Evolutionary conservation across 495 filamentous ascomycete species (phyloP), one percentile per base, ranked within the genome.

Genomic region (Trichoderma erinaceum): DNA sequence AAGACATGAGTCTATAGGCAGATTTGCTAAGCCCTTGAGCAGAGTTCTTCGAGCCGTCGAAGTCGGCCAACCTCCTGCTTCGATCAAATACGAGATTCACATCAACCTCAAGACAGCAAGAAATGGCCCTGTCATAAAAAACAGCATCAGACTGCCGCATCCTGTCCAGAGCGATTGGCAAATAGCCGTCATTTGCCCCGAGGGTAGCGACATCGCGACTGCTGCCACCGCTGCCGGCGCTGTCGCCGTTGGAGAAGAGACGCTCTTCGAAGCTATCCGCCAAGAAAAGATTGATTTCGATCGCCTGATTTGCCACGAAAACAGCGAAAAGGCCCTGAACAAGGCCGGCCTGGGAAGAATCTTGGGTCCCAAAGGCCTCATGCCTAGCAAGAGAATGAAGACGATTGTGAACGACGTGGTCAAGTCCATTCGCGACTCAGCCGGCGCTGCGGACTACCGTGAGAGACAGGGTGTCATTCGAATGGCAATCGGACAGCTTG

Each of bases 1-100:
- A 13, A 69, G 58, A 61, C 21, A 15, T 11, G 4, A 8, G 66
- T 68, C 27, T 32, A 18, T 32, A 32, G 48, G 64, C 43, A 27
- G 15, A 52, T 13, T 7, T 43, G 66, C 68, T 72, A n/a, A 71
- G 41, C 48, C 18, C 21, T 23, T 67, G 10, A 27, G 43, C 70
- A 97, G 93, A 73, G 97, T 96, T 72, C 85, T 98, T 71, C 90
- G 91, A 67, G 95, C 95, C 46, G 86, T 89, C 69, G 95, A 99
- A 84, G 95, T 97, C 69, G 95, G 95, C 71, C 86, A 82, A 27
- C 85, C 89, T 41, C 90, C 90, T 18, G 80, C 84, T 0, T 78
- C 76, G 12, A 78, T 85, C 56, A 98, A 97, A 79, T 99, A 99
- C 81, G 95, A 98, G 74, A 72, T 97, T 56, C 84, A 89, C 72